Conservation (phyloP, 805 yeast species). For the Debaryomyces tyrocola region DNA sequence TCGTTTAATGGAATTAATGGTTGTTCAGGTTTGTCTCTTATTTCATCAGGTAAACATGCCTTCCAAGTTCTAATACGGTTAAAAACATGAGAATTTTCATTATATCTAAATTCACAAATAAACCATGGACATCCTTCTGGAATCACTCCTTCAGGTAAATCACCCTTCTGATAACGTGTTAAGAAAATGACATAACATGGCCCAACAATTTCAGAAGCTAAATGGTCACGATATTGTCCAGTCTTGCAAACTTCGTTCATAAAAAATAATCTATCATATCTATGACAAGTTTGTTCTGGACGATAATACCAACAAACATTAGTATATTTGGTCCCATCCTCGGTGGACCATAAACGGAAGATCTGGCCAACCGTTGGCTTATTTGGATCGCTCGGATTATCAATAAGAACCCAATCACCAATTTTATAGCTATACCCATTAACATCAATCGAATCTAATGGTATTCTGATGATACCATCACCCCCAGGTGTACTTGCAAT, state of each 20-base stretch:
- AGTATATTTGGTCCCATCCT: conserved; percentile 78
- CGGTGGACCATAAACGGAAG: conserved; percentile 90
- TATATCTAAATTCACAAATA: conserved; percentile 92
- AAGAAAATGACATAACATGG: conserved; percentile 94
- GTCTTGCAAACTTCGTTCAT: conserved; percentile 95
- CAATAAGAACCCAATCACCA: conserved; percentile 93
- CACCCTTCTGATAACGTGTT: conserved; percentile 92
- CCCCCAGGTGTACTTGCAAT: conserved; percentile 37
- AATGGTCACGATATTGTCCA: conserved; percentile 94
- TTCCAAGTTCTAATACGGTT: conserved; percentile 98
- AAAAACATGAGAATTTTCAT: conserved; percentile 85
- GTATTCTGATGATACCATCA: conserved; percentile 62
- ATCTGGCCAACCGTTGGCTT: conserved; percentile 94
- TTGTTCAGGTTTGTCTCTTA: conserved; percentile 77
- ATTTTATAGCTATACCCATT: conserved; percentile 74
- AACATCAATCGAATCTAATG: conserved; percentile 74
- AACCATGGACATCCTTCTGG: conserved; percentile 82
- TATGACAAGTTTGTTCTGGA: conserved; percentile 97
- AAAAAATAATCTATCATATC: conserved; percentile 84
- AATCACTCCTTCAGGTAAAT: conserved; percentile 64
- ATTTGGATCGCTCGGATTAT: conserved; percentile 82
- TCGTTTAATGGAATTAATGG: conserved; percentile 69
- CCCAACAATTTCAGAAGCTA: conserved; percentile 83
- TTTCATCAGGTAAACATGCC: conserved; percentile 96
- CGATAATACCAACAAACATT: conserved; percentile 98